A percentile compares a stretch with the other conserved stretches of the same genome.
These are phyloP conservation scores for Cyberlindnera japonica DNA, from an alignment of 805 yeast species.

Conservation along the genomic window DNA sequence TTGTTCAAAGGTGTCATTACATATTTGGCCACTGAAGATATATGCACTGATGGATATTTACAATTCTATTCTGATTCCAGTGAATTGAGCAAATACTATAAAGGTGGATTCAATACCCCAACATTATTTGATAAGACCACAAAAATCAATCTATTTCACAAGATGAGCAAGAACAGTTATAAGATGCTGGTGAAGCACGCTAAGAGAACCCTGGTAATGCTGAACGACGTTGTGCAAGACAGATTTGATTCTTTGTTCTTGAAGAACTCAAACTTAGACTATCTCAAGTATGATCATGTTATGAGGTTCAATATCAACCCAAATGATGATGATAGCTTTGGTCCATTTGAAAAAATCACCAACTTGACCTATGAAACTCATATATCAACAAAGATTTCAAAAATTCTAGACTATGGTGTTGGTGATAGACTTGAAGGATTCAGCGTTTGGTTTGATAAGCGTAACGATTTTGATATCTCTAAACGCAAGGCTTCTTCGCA, in stretches of 20 bases:
- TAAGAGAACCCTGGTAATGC: slow-evolving; percentile 55
- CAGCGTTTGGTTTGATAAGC: slow-evolving; percentile 32
- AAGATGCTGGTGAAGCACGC: slow-evolving; percentile 62
- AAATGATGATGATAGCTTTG: slow-evolving; percentile 44
- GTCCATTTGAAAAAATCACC: slow-evolving; percentile 68
- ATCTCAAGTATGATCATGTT: slow-evolving; percentile 62
- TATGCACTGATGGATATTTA: slow-evolving; percentile 57
- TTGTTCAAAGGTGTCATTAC: slow-evolving; percentile 84
- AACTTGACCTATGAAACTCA: slow-evolving; percentile 67
- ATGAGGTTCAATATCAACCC: slow-evolving; percentile 45
- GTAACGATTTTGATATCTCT: slow-evolving; percentile 31
- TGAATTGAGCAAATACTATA: slow-evolving; percentile 37
- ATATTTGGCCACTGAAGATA: slow-evolving; percentile 77
- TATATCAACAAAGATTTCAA: slow-evolving; percentile 56
- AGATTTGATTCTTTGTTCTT: slow-evolving; percentile 78
- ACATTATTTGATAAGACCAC: slow-evolving; percentile 72
- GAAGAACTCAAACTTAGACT: slow-evolving; percentile 47
- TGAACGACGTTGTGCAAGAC: slow-evolving; percentile 79
- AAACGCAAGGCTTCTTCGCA: slow-evolving; percentile 50
- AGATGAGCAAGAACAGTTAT: slow-evolving; percentile 70
- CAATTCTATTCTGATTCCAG: slow-evolving; percentile 53
- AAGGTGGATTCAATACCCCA: slow-evolving; percentile 67
- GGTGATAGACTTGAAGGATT: slow-evolving; percentile 42
- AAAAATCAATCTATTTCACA: slow-evolving; percentile 78
- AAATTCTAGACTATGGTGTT: slow-evolving; percentile 53